These are phyloP conservation scores for Hirschioporus abietinus DNA, from an alignment of 768 basidiomycete species.

Conservation along the genomic window DNA sequence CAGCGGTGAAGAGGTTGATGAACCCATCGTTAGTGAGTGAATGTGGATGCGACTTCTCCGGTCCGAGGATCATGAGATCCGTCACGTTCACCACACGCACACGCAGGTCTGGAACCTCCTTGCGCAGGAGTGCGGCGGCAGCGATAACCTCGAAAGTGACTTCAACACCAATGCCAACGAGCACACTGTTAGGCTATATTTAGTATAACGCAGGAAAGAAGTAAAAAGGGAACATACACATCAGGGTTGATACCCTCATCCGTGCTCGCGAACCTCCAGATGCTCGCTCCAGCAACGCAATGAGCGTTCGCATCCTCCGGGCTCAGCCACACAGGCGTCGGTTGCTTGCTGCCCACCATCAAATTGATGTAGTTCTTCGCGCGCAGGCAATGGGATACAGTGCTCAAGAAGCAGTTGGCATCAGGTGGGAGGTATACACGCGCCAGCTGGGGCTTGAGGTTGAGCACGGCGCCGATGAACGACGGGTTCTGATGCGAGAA, in stretches of 20 bases:
- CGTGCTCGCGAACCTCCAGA: conserved; percentile 80
- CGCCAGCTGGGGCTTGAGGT: conserved; percentile 63
- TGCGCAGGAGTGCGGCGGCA: conserved; percentile 74
- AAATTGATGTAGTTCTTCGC: conserved; percentile 84
- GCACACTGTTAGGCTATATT: conserved; percentile 39
- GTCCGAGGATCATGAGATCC: conserved; percentile 79
- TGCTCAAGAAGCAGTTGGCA: conserved; percentile 80
- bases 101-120: conserved; percentile 63
- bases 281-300: conserved; percentile 81
- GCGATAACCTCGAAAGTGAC: conserved; percentile 87
- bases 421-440: conserved; percentile 89
- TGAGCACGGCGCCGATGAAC: conserved; percentile 83
- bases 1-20: conserved; percentile 63
- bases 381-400: conserved; percentile 76
- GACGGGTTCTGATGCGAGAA: conserved; percentile 86
- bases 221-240: conserved; percentile 38
- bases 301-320: conserved; percentile 78
- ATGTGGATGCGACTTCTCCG: conserved; percentile 71
- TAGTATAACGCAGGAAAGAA: neutral
- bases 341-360: conserved; percentile 87
- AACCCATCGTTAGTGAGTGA: conserved; percentile 59
- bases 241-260: conserved; percentile 70
- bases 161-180: conserved; percentile 86
- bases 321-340: conserved; percentile 71
- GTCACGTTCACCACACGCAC: conserved; percentile 87